A percentile compares a stretch with the other conserved stretches of the same genome.
Conservation (phyloP, 2,329 filamentous ascomycete genomes). For the Alternaria triticimaculans region DNA sequence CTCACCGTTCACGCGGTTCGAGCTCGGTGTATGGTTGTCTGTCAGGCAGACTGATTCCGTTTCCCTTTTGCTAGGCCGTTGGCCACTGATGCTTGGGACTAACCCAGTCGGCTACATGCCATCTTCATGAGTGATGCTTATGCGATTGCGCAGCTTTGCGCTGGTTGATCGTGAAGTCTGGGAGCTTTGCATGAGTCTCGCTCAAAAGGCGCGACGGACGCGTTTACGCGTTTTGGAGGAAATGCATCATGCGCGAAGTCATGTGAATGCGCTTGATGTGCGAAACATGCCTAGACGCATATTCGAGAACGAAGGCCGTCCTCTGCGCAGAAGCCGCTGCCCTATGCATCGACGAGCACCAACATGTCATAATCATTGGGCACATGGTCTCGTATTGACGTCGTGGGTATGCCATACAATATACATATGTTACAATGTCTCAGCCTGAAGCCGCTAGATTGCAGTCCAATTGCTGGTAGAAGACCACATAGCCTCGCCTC, state of each 20-base stretch:
- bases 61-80: constrained; percentile 87
- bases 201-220: not conserved
- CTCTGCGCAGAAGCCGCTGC: not conserved
- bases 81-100: constrained; percentile 86
- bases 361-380: not conserved
- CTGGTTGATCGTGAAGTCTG: not conserved
- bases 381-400: not conserved
- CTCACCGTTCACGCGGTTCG: constrained; percentile 42
- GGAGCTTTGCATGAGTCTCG: not conserved
- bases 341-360: not conserved
- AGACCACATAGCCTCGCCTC: not conserved
- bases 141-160: not conserved
- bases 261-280: not conserved
- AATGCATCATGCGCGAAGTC: not conserved
- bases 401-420: constrained; percentile 1
- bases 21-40: constrained; percentile 46
- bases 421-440: constrained; percentile 11
- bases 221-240: not conserved
- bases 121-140: not conserved
- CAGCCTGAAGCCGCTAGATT: not conserved
- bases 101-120: constrained; percentile 79
- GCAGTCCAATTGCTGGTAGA: not conserved
- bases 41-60: constrained; percentile 49
- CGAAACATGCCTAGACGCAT: not conserved
- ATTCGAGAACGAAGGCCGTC: not conserved